Evolutionary conservation across 441 rosid genomes (phyloP).

Genomic region (Brassica balearica): DNA sequence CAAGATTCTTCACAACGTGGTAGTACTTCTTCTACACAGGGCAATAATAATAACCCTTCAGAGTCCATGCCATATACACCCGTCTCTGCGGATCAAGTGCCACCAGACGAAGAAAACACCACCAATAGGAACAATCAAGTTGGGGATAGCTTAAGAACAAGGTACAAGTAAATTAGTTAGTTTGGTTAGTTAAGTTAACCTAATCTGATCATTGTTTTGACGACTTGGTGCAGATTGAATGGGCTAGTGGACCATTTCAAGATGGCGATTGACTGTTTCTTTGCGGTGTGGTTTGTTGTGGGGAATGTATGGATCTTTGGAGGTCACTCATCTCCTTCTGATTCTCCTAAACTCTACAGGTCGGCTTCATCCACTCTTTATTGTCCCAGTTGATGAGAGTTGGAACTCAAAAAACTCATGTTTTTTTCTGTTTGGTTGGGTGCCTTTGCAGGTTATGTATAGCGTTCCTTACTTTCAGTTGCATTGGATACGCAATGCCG

Average conservation of each 20-base stretch:
- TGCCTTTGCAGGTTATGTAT: conserved; percentile 69
- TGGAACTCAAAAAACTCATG: conserved; percentile 9
- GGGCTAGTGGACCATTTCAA: conserved; percentile 77
- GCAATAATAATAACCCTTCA: conserved; percentile 43
- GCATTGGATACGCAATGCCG: conserved; percentile 85
- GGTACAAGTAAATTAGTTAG: conserved; percentile 49
- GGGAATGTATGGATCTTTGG: conserved; percentile 88
- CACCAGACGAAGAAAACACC: conserved; percentile 58
- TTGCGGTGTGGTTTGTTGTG: conserved; percentile 84
- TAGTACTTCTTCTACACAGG: conserved; percentile 53
- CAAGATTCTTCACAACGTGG: conserved; percentile 52
- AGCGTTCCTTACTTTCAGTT: conserved; percentile 80
- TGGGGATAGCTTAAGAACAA: conserved; percentile 53
- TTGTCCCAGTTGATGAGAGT: conserved; percentile 4
- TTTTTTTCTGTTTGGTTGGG: conserved; percentile 25
- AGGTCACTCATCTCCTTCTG: conserved; percentile 65
- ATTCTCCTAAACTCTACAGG: conserved; percentile 85
- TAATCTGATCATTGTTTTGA: not conserved
- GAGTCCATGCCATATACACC: conserved; percentile 68
- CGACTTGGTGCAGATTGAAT: conserved; percentile 59
- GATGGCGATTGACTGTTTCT: conserved; percentile 80
- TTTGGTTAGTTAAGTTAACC: conserved; percentile 27
- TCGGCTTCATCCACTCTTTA: conserved; percentile 26
- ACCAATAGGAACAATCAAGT: conserved; percentile 46
- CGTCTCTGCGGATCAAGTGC: conserved; percentile 61